Evolutionary conservation across 1,284 basidiomycete species (phyloP), one percentile per base, ranked within the genome.

Genomic region (Pseudomicrostroma phylloplanum): DNA sequence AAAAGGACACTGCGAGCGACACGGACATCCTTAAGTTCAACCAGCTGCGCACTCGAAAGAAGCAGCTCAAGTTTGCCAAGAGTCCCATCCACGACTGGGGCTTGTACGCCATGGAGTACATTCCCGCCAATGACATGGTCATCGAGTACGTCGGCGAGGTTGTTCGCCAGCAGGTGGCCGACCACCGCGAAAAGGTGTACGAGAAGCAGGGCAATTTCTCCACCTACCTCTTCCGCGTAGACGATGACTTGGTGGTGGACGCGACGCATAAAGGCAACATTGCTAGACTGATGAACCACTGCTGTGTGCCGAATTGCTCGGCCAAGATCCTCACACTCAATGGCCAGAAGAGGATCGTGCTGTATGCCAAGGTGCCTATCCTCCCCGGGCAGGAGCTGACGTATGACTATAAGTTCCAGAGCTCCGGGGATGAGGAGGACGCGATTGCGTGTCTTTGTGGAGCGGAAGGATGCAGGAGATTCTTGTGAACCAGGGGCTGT

Each of bases 121-220:
- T 99, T 72, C 87, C 90, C 15, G 83, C 86, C 21, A 92, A 92
- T 6, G 96, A 99, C 81, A 97, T 99, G 92, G 94, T 99, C 51
- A 97, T 98, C 81, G 96, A 99, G 82, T 99, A 99, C 75, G 96
- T 99, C 9, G 96, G 96, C 40, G 96, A 99, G 83, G 85, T 97
- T 65, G 90, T 96, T 67, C 85, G 96, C 25, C 91, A 93, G 61
- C 89, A 91, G 72, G 92, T 99, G 4, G 94, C 96, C 26, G 96
- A 98, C 78, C 90, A 93, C 79, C 85, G 96, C 59, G 96, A 99
- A 83, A 94, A 96, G 83, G 86, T 87, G 72, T 98, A 99, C 80
- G 91, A 97, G 81, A 84, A 91, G 62, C 90, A 92, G 59, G 76
- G 77, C 43, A 76, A 76, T 56, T 77, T 76, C 43, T 68, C 65